Conservation (phyloP, 805 yeast species). For the Metschnikowia hibisci region DNA sequence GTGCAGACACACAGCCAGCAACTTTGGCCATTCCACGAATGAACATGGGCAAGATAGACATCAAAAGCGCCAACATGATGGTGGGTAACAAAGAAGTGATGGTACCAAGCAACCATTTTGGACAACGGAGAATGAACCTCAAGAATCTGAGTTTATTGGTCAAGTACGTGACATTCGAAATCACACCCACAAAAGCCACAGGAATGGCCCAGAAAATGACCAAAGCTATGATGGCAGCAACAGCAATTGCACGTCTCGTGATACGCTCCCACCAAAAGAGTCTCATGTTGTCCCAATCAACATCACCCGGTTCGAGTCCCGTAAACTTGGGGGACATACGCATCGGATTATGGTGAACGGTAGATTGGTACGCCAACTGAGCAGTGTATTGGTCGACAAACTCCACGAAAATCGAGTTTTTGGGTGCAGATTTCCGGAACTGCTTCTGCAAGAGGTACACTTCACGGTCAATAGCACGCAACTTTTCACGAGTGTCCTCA, state of each 20-base stretch:
- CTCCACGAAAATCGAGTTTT: slow-evolving; percentile 77
- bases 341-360: slow-evolving; percentile 62
- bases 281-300: slow-evolving; percentile 71
- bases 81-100: slow-evolving; percentile 70
- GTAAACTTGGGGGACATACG: slow-evolving; percentile 56
- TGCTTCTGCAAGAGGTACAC: slow-evolving; percentile 51
- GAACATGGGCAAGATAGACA: slow-evolving; percentile 63
- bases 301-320: slow-evolving; percentile 61
- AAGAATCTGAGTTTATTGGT: slow-evolving; percentile 50
- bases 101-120: slow-evolving; percentile 52
- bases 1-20: slow-evolving; percentile 55
- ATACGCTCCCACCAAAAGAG: slow-evolving; percentile 78
- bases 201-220: slow-evolving; percentile 73
- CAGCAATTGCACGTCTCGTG: slow-evolving; percentile 49
- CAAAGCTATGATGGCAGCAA: slow-evolving; percentile 51
- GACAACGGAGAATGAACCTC: slow-evolving; percentile 53
- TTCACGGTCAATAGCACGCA: slow-evolving; percentile 57
- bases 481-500: slow-evolving; percentile 49
- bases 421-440: slow-evolving; percentile 49
- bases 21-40: slow-evolving; percentile 60
- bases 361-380: slow-evolving; percentile 64
- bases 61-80: slow-evolving; percentile 57
- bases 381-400: slow-evolving; percentile 74
- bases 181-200: slow-evolving; percentile 72
- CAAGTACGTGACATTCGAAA: slow-evolving; percentile 63